Conservation (phyloP, 192 early-diverging fungal genomes). For the Coemansia sp. region DNA sequence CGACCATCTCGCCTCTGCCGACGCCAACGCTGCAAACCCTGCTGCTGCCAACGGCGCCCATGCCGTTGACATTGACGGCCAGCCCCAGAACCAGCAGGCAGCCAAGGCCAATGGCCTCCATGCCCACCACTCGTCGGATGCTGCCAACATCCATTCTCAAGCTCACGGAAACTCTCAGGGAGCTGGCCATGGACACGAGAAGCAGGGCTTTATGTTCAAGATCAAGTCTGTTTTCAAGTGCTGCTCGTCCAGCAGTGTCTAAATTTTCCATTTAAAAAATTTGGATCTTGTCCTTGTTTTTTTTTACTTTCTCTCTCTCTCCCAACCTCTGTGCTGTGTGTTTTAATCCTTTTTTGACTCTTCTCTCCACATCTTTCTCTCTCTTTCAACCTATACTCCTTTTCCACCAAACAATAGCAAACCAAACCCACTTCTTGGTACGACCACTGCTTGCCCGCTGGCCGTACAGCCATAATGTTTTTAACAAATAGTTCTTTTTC, state of each 20-base stretch:
- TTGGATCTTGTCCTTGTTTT: background rate
- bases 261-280: background rate
- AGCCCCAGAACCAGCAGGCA: no score
- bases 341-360: background rate
- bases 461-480: no score
- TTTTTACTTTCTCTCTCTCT: background rate
- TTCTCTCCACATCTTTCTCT: no score
- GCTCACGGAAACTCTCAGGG: slow-evolving; percentile 6
- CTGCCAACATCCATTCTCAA: slow-evolving; percentile 20
- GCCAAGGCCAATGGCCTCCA: slow-evolving; percentile 15
- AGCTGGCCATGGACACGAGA: slow-evolving; percentile 26
- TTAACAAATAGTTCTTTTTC: no score
- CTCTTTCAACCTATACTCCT: no score
- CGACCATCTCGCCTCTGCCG: slow-evolving; percentile 19
- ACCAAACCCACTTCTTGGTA: no score
- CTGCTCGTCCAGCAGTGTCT: slow-evolving; percentile 41
- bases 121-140: slow-evolving; percentile 40
- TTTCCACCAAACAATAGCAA: no score
- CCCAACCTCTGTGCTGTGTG: background rate
- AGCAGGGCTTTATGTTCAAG: slow-evolving; percentile 51
- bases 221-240: slow-evolving; percentile 48
- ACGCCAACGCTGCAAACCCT: slow-evolving; percentile 16
- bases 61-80: slow-evolving; percentile 11
- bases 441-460: no score
- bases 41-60: slow-evolving; percentile 1